Evolutionary conservation across 257 asterid genomes (phyloP).

Genomic region (Solanum tacnaense): DNA sequence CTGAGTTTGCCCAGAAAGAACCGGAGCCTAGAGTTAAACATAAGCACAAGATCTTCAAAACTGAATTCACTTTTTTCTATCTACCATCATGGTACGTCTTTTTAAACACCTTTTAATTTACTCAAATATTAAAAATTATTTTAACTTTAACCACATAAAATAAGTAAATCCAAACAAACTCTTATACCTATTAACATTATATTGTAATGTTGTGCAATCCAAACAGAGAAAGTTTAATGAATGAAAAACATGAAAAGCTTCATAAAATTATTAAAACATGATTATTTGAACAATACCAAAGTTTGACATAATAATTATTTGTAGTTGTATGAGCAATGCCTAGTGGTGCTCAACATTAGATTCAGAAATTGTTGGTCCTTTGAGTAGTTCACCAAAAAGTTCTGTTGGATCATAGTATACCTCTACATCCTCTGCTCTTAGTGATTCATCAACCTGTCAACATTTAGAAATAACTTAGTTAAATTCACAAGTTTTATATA

Average conservation of each 20-base stretch:
- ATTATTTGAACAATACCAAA: neutral
- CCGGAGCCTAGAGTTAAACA: neutral
- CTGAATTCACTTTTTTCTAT: too few species aligned
- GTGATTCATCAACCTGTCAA: constrained; percentile 58
- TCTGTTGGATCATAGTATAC: constrained; percentile 70
- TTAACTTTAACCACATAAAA: neutral
- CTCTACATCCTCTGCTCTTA: constrained; percentile 83
- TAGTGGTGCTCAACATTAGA: neutral
- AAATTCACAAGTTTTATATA: neutral
- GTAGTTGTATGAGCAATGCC: constrained; percentile 34
- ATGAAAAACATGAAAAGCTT: neutral
- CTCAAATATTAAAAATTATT: too few species aligned
- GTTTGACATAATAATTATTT: constrained; percentile 3
- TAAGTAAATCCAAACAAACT: neutral
- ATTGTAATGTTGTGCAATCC: neutral
- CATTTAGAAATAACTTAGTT: neutral
- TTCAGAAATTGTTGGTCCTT: constrained; percentile 18
- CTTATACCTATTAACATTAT: too few species aligned
- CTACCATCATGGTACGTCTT: neutral
- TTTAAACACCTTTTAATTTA: neutral
- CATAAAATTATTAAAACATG: neutral
- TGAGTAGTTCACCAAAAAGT: constrained; percentile 52
- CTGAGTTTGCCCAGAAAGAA: neutral
- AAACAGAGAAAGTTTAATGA: neutral
- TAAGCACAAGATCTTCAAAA: neutral